Conservation (phyloP, 768 basidiomycete species). For the Lactarius pseudohatsudake region DNA sequence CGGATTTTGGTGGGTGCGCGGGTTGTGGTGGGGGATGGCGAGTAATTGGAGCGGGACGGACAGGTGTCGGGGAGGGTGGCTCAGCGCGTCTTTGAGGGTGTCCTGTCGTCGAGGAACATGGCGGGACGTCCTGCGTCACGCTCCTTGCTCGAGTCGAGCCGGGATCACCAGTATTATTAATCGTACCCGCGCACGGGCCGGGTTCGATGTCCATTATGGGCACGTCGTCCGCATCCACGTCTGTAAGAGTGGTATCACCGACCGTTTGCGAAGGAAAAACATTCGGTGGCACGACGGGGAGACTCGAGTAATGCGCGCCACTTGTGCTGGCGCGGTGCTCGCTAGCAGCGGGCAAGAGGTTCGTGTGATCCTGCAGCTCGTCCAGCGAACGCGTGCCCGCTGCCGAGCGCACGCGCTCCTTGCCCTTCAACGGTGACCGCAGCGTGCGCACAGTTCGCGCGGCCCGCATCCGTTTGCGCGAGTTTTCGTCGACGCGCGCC, state of each 20-base stretch:
- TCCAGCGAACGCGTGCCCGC: slow-evolving; percentile 7
- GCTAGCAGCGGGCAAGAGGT: neutral
- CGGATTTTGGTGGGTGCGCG: neutral
- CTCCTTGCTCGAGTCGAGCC: neutral
- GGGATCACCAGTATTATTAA: neutral
- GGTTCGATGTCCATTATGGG: neutral
- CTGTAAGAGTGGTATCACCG: neutral
- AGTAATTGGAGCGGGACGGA: neutral
- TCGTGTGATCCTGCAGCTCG: slow-evolving; percentile 10
- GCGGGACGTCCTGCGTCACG: neutral
- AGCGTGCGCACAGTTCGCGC: neutral
- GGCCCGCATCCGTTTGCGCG: slow-evolving; percentile 20
- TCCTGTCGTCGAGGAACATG: neutral
- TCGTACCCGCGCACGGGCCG: neutral
- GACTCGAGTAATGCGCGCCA: slow-evolving; percentile 10
- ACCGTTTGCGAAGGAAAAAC: neutral
- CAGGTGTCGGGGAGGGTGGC: slow-evolving; percentile 11
- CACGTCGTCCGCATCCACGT: neutral
- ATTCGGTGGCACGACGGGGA: slow-evolving; percentile 15
- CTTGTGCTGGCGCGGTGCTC: neutral
- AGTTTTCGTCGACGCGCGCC: slow-evolving; percentile 22
- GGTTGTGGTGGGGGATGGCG: neutral
- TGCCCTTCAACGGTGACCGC: slow-evolving; percentile 3
- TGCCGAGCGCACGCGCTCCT: neutral
- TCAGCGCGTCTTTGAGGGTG: neutral